Evolutionary conservation across 2,329 filamentous ascomycete species (phyloP), one percentile per base, ranked within the genome.

Genomic region (Colletotrichum siamense): DNA sequence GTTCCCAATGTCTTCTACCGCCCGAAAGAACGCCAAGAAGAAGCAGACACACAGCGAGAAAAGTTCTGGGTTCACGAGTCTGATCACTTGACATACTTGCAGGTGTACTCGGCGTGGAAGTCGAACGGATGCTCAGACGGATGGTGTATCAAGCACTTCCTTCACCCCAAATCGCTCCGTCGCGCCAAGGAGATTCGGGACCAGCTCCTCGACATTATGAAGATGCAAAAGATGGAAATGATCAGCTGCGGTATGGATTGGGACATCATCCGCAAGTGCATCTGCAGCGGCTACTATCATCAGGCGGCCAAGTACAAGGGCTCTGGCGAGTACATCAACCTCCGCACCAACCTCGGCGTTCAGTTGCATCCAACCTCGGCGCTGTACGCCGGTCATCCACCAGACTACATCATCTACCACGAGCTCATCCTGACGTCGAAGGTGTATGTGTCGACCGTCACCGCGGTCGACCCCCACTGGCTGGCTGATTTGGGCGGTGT

Each of bases 41-140:
- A 99, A 87, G 97, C 96, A 8, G 97, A 99, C 81, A 93, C 96
- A 1, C 96, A 97, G 39, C 93, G 96, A 32, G 97, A 99, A 84
- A 99, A 99, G 84, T 99, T 99, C 85, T 99, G 98, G 86, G 97
- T 99, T 9, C 96, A 97, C 32, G 97, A 99, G 85, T 98, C 96
- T 3, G 97, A 99, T 83, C 97, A 99, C 83, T 88, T 99, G 55
- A 99, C 97, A 0, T 94, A 98, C 59, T 91, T 99, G 5, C 96
- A 99, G 82, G 97, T 99, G 1, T 99, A 98, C 86, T 94, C 94
- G 9, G 96, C 98, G 82, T 99, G 97, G 97, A 95, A 95, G 85
- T 90, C 94, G 66, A 98, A 99, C 83, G 95, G 95, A 3, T 94
- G 93, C 84, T 96, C 94, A 3, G 97, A 99, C 83, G 92, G 92